A percentile compares a stretch with the other conserved stretches of the same genome.
Evolutionary conservation across 768 basidiomycete genomes (phyloP).

Genomic region (Sutorius australiensis): DNA sequence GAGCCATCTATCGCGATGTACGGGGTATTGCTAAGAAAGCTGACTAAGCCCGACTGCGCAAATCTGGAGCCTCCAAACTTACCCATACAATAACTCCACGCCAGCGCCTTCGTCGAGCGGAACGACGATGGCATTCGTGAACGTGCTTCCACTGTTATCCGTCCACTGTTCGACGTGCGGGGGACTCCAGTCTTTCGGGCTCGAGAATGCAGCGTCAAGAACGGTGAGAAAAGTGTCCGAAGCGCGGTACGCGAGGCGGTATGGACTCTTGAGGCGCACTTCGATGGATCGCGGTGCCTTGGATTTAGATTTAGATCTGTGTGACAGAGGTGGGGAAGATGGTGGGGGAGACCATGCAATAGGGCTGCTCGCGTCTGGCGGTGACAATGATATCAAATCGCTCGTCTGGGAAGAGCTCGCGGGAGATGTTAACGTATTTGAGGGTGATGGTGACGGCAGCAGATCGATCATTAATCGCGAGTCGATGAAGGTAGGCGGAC

Average conservation of each 20-base stretch:
- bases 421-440: not conserved
- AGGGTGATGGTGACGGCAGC: slow-evolving; percentile 17
- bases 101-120: slow-evolving; percentile 40
- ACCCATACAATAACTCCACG: slow-evolving; percentile 51
- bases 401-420: not conserved
- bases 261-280: slow-evolving; percentile 30
- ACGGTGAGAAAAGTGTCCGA: slow-evolving; percentile 1
- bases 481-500: slow-evolving; percentile 56
- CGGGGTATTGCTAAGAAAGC: slow-evolving; percentile 37
- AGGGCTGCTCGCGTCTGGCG: not conserved
- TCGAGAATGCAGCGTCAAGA: slow-evolving; percentile 2
- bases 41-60: not conserved
- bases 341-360: not conserved
- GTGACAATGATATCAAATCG: slow-evolving; percentile 10
- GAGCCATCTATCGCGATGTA: slow-evolving; percentile 46
- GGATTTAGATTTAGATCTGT: slow-evolving; percentile 5
- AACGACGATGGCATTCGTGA: slow-evolving; percentile 33
- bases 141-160: not conserved
- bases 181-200: slow-evolving; percentile 6
- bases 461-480: slow-evolving; percentile 46
- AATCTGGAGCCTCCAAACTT: slow-evolving; percentile 21
- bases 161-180: slow-evolving; percentile 12
- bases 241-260: slow-evolving; percentile 26
- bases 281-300: slow-evolving; percentile 7
- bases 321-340: not conserved